Conservation (phyloP, 1,139 yeast genomes). For the Saccharomyces pastorianus region DNA sequence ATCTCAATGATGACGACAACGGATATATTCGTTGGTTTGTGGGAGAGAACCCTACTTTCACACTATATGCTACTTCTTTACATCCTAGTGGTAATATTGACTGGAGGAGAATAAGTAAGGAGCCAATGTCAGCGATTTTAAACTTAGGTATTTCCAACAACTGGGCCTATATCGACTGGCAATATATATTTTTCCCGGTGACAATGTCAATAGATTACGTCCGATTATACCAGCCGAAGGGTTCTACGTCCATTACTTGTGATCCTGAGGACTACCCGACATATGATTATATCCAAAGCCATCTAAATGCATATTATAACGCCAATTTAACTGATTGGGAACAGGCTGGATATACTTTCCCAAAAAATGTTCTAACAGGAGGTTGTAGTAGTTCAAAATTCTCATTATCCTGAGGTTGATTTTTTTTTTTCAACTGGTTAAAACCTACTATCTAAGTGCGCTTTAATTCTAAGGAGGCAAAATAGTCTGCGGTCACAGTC, state of each 20-base stretch:
- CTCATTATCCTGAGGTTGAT: neutral
- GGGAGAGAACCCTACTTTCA: constrained; percentile 59
- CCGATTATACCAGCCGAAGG: constrained; percentile 67
- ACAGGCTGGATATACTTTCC: constrained; percentile 58
- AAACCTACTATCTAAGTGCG: neutral
- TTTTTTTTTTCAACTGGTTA: neutral
- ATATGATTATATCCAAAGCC: constrained; percentile 57
- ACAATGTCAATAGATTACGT: constrained; percentile 65
- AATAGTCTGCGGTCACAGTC: neutral
- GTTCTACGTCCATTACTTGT: constrained; percentile 49
- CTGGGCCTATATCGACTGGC: constrained; percentile 84
- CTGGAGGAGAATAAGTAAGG: constrained; percentile 66
- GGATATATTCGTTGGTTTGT: constrained; percentile 83
- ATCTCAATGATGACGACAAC: constrained; percentile 49
- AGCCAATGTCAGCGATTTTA: constrained; percentile 76
- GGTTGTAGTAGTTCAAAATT: constrained; percentile 34
- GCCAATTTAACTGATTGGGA: constrained; percentile 59
- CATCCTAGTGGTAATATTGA: constrained; percentile 81
- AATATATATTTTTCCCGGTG: constrained; percentile 57
- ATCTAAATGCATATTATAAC: constrained; percentile 54
- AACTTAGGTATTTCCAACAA: constrained; percentile 73
- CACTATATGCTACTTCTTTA: constrained; percentile 52
- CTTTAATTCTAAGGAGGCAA: neutral
- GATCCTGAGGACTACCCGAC: constrained; percentile 75
- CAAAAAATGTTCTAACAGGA: constrained; percentile 45